Conservation (phyloP, 78 protist genomes). For the Pelomyxa schiedti region DNA sequence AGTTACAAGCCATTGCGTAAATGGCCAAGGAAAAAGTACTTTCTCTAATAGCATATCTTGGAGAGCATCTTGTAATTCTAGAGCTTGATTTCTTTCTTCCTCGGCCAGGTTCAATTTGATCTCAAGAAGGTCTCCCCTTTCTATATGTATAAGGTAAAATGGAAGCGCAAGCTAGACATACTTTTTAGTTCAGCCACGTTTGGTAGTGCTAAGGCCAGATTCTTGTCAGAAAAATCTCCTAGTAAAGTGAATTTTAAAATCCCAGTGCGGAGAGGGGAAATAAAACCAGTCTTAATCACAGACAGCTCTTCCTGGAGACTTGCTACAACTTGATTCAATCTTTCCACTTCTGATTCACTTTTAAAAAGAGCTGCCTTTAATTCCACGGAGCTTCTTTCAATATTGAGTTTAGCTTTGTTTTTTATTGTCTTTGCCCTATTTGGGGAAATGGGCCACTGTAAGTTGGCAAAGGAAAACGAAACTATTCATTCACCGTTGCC, state of each 20-base stretch:
- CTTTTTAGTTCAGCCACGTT: neutral
- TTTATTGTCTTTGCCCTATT: slow-evolving; percentile 78
- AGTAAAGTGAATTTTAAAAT: neutral
- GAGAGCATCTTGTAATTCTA: slow-evolving; percentile 8
- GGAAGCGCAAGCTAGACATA: neutral
- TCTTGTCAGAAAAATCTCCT: neutral
- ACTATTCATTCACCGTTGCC: slow-evolving; percentile 3
- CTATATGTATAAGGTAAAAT: no score
- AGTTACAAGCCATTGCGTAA: no score
- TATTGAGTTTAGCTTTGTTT: slow-evolving; percentile 71
- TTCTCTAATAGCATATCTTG: slow-evolving; percentile 25
- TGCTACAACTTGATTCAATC: slow-evolving; percentile 15
- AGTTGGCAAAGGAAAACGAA: neutral
- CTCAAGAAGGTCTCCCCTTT: slow-evolving; percentile 18
- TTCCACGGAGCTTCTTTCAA: slow-evolving; percentile 43
- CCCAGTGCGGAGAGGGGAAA: neutral
- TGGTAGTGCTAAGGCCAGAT: neutral
- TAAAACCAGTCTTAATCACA: neutral
- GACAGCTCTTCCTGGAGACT: slow-evolving; percentile 21
- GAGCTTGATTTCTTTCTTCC: slow-evolving; percentile 29
- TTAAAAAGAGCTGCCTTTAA: slow-evolving; percentile 20
- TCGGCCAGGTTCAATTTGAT: slow-evolving; percentile 22
- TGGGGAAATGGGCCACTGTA: neutral
- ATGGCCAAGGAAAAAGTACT: no score
- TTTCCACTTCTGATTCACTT: slow-evolving; percentile 31